Percentiles rank a stretch among this genome's conserved stretches.
phyloP scores from a whole-genome alignment of 1,284 basidiomycete genomes.

The Ustilago xerochloae region DNA sequence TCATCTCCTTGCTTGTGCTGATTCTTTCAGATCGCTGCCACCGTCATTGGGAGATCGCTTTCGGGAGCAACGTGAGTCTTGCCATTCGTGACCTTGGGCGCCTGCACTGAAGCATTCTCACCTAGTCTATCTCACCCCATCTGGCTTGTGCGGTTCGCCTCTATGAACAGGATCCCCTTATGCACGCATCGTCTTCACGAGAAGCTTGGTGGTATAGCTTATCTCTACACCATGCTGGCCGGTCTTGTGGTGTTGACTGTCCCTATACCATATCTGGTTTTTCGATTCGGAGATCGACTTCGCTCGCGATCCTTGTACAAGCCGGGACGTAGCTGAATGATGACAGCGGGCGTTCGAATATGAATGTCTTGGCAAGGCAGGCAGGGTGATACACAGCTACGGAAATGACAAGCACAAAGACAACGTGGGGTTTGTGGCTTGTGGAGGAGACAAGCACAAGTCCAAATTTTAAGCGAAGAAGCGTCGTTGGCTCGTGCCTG shows the following conservation, averaged over 20 bases:
- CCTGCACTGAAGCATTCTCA: background rate
- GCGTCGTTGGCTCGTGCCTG: constrained; percentile 15
- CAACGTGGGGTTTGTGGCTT: background rate
- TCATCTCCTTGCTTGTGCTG: background rate
- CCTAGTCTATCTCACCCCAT: background rate
- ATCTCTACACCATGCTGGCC: constrained; percentile 37
- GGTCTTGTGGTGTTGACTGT: constrained; percentile 28
- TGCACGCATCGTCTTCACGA: constrained; percentile 29
- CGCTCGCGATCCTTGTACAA: constrained; percentile 37
- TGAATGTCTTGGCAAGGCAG: no score
- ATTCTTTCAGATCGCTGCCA: constrained; percentile 27
- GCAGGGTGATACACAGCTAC: background rate
- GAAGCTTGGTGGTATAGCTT: constrained; percentile 36
- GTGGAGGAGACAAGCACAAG: constrained; percentile 9
- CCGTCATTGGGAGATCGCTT: constrained; percentile 38
- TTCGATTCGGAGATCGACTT: constrained; percentile 17
- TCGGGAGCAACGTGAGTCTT: constrained; percentile 38
- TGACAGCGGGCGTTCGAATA: no score
- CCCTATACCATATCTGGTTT: constrained; percentile 21
- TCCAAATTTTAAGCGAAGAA: background rate
- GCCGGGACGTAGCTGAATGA: constrained; percentile 10
- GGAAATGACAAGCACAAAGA: background rate
- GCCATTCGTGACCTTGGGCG: background rate
- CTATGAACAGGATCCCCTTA: constrained; percentile 23
- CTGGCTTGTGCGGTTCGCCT: background rate